Evolutionary conservation across 1,284 basidiomycete genomes (phyloP).

Genomic region (Trametes sp.): DNA sequence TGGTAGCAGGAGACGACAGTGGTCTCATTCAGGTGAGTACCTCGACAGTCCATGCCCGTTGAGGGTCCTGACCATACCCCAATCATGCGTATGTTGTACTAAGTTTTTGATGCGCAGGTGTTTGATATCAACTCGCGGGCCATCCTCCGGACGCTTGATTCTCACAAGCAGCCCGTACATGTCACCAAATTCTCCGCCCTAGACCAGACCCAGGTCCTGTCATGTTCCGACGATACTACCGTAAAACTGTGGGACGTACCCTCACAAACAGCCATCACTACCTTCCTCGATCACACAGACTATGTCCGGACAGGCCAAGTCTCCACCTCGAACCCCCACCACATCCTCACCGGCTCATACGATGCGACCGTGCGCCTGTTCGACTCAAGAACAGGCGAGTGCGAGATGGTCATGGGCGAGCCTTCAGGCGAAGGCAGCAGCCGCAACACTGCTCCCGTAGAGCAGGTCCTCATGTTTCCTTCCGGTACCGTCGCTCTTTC

Average conservation of each 20-base stretch:
- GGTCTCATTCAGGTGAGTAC: slow-evolving; percentile 85
- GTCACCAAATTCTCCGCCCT: slow-evolving; percentile 91
- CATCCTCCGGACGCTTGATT: slow-evolving; percentile 90
- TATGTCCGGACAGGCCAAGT: slow-evolving; percentile 95
- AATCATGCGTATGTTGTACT: slow-evolving; percentile 18
- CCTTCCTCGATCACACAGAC: slow-evolving; percentile 89
- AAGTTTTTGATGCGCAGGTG: slow-evolving; percentile 56
- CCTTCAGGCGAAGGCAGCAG: slow-evolving; percentile 48
- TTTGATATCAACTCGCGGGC: slow-evolving; percentile 97
- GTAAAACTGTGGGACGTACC: slow-evolving; percentile 96
- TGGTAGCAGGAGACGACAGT: slow-evolving; percentile 95
- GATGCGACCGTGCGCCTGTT: slow-evolving; percentile 92
- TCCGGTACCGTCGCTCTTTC: slow-evolving; percentile 89
- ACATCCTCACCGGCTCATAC: slow-evolving; percentile 94
- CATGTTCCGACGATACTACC: slow-evolving; percentile 96
- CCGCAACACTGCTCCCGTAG: slow-evolving; percentile 75
- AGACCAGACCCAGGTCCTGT: slow-evolving; percentile 84
- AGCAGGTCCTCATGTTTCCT: slow-evolving; percentile 94
- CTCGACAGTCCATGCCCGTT: neutral
- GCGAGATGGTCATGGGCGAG: slow-evolving; percentile 84
- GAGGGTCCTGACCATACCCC: neutral
- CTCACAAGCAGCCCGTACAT: slow-evolving; percentile 96
- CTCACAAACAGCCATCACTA: slow-evolving; percentile 82
- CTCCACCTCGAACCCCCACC: slow-evolving; percentile 82
- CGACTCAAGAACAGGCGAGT: slow-evolving; percentile 83